Evolutionary conservation across 805 yeast species (phyloP).

Genomic region (Pichia gijzeniarum): DNA sequence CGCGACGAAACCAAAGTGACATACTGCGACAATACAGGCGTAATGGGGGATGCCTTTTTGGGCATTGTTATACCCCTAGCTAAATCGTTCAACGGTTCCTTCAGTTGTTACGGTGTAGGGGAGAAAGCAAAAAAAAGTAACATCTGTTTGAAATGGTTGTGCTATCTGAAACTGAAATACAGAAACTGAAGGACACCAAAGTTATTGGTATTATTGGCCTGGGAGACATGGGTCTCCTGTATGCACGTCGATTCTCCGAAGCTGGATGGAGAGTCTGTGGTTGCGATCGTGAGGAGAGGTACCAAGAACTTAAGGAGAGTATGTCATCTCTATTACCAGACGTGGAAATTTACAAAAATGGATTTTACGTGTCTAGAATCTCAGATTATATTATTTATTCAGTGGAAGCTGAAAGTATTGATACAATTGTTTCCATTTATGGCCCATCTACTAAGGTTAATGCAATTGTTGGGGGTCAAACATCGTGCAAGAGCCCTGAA

Average conservation of each 20-base stretch:
- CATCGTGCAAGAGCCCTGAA: conserved; percentile 91
- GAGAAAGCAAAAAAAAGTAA: no score
- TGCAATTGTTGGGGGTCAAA: conserved; percentile 96
- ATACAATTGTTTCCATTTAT: conserved; percentile 61
- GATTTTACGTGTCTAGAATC: conserved; percentile 74
- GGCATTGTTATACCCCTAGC: no score
- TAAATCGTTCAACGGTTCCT: no score
- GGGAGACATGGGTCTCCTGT: conserved; percentile 94
- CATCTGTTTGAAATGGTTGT: conserved; percentile 12
- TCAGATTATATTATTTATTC: conserved; percentile 84
- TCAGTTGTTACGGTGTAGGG: no score
- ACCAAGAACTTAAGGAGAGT: conserved; percentile 35
- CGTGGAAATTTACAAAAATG: conserved; percentile 63
- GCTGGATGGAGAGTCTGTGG: conserved; percentile 91
- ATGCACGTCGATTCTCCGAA: conserved; percentile 67
- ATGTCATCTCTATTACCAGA: conserved; percentile 15
- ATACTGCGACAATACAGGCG: no score
- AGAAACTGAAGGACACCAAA: conserved; percentile 31
- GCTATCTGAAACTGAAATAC: conserved; percentile 14
- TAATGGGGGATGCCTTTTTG: no score
- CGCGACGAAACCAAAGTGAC: no score
- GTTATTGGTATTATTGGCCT: conserved; percentile 87
- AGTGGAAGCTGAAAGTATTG: conserved; percentile 87
- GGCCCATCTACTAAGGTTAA: conserved; percentile 87
- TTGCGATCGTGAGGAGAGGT: conserved; percentile 72